Conservation (phyloP, 2,329 filamentous ascomycete species). For the Cladosporium sp. region DNA sequence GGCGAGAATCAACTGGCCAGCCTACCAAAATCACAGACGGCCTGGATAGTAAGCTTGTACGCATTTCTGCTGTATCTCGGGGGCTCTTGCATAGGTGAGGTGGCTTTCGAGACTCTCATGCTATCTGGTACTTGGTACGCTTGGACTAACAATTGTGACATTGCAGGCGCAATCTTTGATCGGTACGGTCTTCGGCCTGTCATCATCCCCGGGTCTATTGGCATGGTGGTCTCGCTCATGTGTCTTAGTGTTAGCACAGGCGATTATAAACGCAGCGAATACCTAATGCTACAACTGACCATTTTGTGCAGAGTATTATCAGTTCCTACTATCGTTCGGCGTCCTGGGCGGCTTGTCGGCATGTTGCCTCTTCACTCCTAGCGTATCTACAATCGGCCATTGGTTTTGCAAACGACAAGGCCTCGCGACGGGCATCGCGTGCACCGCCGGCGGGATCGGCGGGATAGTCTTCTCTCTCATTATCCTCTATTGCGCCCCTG, state of each 20-base stretch:
- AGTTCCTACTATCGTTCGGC: constrained; percentile 57
- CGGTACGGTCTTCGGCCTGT: constrained; percentile 2
- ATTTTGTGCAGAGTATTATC: constrained; percentile 17
- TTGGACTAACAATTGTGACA: too few species aligned
- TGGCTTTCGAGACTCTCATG: neutral
- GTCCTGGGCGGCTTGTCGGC: constrained; percentile 65
- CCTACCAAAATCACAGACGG: neutral
- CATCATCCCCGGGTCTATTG: neutral
- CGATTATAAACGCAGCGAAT: neutral
- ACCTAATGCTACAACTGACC: neutral
- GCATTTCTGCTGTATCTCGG: constrained; percentile 2
- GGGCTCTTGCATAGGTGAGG: neutral
- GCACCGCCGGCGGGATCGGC: constrained; percentile 53
- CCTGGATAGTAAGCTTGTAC: neutral
- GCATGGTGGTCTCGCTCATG: neutral
- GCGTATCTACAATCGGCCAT: constrained; percentile 70
- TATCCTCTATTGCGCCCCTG: constrained; percentile 35
- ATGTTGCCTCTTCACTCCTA: constrained; percentile 75
- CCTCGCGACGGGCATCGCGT: constrained; percentile 71
- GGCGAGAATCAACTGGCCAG: neutral
- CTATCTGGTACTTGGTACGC: too few species aligned
- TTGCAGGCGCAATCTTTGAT: neutral
- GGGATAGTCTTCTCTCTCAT: constrained; percentile 42
- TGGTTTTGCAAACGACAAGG: constrained; percentile 72
- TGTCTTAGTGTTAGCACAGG: constrained; percentile 2